Evolutionary conservation across 257 asterid species (phyloP).

Genomic region (Solanum paucissectum): DNA sequence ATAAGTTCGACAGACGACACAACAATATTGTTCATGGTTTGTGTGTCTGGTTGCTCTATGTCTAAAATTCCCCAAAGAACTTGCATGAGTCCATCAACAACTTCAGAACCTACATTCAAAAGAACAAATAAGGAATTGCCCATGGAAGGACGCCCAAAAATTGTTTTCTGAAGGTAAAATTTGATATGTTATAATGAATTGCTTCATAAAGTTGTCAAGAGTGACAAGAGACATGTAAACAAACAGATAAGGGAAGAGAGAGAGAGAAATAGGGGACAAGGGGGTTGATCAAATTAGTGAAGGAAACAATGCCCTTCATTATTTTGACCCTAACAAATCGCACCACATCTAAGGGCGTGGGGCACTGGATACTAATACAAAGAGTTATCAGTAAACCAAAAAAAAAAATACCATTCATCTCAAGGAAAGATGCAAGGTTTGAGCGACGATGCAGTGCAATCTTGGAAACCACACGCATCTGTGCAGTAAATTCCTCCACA

Average conservation of each 20-base stretch:
- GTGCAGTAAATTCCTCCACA: conserved; percentile 82
- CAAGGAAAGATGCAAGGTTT: conserved; percentile 81
- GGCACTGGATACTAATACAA: not conserved
- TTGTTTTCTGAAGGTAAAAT: not conserved
- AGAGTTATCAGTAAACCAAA: not conserved
- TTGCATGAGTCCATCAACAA: conserved; percentile 94
- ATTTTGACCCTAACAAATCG: not conserved
- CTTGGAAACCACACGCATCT: conserved; percentile 97
- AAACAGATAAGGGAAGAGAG: not conserved
- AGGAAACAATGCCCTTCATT: not conserved
- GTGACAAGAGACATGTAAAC: not conserved
- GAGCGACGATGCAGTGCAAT: conserved; percentile 86
- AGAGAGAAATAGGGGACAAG: not conserved
- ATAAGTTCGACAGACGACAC: conserved; percentile 83
- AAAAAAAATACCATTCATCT: conserved; percentile 50
- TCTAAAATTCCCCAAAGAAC: conserved; percentile 98
- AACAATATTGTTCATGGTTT: conserved; percentile 89
- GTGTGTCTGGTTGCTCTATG: conserved; percentile 89
- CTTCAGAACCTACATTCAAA: conserved; percentile 61
- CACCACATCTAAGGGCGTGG: not conserved
- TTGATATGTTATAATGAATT: not conserved
- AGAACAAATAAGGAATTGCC: not conserved
- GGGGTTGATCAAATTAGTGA: not conserved
- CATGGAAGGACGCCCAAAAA: not conserved
- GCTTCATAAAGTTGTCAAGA: not conserved